Evolutionary conservation across 2,329 filamentous ascomycete genomes (phyloP).

Genomic region (Aspergillus ruber): DNA sequence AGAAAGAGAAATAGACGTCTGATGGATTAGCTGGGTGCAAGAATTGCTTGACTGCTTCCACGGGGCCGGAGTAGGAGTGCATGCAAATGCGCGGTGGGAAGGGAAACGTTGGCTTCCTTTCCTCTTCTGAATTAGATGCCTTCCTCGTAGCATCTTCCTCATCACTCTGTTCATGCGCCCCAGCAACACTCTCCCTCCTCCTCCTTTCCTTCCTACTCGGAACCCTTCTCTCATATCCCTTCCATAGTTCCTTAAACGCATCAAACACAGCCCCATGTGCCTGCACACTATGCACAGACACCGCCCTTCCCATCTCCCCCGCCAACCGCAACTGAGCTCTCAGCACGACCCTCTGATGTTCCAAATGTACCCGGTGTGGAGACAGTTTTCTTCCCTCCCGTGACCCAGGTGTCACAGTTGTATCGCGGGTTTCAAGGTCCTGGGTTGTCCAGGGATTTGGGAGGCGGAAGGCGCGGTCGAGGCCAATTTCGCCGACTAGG

Average conservation of each 20-base stretch:
- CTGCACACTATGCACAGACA: slow-evolving; percentile 59
- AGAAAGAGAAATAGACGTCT: slow-evolving; percentile 83
- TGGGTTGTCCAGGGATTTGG: slow-evolving; percentile 44
- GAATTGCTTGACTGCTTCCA: slow-evolving; percentile 72
- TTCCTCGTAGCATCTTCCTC: slow-evolving; percentile 18
- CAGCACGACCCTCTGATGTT: slow-evolving; percentile 55
- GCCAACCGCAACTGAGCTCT: slow-evolving; percentile 53
- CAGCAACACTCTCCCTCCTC: slow-evolving; percentile 24
- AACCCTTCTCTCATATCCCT: slow-evolving; percentile 48
- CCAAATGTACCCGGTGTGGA: slow-evolving; percentile 50
- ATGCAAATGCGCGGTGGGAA: slow-evolving; percentile 87
- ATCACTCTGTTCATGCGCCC: slow-evolving; percentile 24
- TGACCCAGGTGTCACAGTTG: slow-evolving; percentile 50
- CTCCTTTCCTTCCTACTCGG: slow-evolving; percentile 45
- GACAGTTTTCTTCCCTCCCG: slow-evolving; percentile 54
- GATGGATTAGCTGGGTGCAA: slow-evolving; percentile 65
- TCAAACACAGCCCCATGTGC: slow-evolving; percentile 56
- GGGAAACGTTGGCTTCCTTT: slow-evolving; percentile 42
- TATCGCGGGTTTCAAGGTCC: slow-evolving; percentile 27
- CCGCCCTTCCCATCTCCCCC: slow-evolving; percentile 51
- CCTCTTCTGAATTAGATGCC: slow-evolving; percentile 7
- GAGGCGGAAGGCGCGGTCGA: slow-evolving; percentile 57
- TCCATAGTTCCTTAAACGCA: slow-evolving; percentile 51
- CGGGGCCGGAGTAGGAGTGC: slow-evolving; percentile 81
- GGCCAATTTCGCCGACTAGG: slow-evolving; percentile 56